Evolutionary conservation across 129 eudicot species (phyloP), one percentile per base, ranked within the genome.

Genomic region (Arctium minus): DNA sequence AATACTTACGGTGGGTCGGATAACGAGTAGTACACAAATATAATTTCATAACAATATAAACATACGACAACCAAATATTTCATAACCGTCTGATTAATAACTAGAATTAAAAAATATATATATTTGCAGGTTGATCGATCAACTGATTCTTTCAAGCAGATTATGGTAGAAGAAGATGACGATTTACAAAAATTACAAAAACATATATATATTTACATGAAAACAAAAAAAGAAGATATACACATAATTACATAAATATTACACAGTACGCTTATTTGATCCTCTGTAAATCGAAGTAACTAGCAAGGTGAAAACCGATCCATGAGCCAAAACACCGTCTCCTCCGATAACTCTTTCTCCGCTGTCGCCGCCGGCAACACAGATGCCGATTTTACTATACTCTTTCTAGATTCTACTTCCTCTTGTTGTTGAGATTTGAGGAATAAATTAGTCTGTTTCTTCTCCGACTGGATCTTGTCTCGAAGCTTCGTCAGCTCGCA

Each of bases 251-350:
- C 15, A 53, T 53, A 12, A 3, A 53, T 56, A 56, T 56, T 56
- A 60, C 27, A 60, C 29, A 60, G 62, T 50, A 50, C 13, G 2
- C 8, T 17, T 8, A 4, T 6, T 39, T 73, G 62, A 39, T 73
- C 39, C 8, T 22, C 3, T 31, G 5, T 44, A 17, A 9, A 38
- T 32, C 0, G 7, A 30, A 17, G 4, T 22, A 68, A 76, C 72
- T 83, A 83, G 18, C 70, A 83, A 70, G 86, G 86, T 10, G 86
- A 78, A 31, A 83, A 83, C 0, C 86, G 78, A 56, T 83, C 86
- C 86, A 83, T 77, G 5, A 83, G 29, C 82, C 70, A 70, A 83
- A 83, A 83, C 12, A 83, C 64, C 53, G 86, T 83, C 82, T 83
- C 86, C 74, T 77, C 82, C 3, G 79, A 48, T 37, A 18, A 6